Conservation (phyloP, 768 basidiomycete genomes). For the Antrodiella citrinella region DNA sequence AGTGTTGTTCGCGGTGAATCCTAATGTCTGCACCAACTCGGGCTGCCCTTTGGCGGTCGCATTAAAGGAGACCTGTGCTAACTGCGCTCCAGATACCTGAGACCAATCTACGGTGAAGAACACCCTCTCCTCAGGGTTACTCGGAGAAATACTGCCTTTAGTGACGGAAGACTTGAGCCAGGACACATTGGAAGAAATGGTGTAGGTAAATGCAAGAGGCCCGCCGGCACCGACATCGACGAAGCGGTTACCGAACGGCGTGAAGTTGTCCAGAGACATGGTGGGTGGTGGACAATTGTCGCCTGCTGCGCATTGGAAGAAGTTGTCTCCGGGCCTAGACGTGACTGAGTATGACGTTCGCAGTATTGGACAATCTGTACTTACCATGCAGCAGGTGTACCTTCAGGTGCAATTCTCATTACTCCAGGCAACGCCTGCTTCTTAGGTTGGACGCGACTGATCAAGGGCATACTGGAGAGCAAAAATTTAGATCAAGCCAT, state of each 20-base stretch:
- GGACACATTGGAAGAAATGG: conserved; percentile 35
- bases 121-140: conserved; percentile 42
- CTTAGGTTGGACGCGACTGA: conserved; percentile 42
- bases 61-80: conserved; percentile 37
- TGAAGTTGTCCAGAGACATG: conserved; percentile 48
- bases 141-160: conserved; percentile 41
- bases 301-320: conserved; percentile 40
- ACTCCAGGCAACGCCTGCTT: conserved; percentile 54
- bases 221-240: conserved; percentile 59
- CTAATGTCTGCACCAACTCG: conserved; percentile 19
- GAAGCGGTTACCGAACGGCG: conserved; percentile 43
- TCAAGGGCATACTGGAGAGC: conserved; percentile 37
- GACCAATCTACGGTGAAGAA: conserved; percentile 55
- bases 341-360: no score
- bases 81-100: conserved; percentile 29
- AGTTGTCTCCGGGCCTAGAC: conserved; percentile 59
- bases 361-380: conserved; percentile 2
- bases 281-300: conserved; percentile 44
- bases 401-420: conserved; percentile 58
- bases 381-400: conserved; percentile 52
- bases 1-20: conserved; percentile 25
- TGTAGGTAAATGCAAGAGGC: conserved; percentile 48
- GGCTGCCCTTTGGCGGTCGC: conserved; percentile 36
- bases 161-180: conserved; percentile 45
- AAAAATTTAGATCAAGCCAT: background rate